Conservation (phyloP, 768 basidiomycete genomes). For the Mycena belliarum region DNA sequence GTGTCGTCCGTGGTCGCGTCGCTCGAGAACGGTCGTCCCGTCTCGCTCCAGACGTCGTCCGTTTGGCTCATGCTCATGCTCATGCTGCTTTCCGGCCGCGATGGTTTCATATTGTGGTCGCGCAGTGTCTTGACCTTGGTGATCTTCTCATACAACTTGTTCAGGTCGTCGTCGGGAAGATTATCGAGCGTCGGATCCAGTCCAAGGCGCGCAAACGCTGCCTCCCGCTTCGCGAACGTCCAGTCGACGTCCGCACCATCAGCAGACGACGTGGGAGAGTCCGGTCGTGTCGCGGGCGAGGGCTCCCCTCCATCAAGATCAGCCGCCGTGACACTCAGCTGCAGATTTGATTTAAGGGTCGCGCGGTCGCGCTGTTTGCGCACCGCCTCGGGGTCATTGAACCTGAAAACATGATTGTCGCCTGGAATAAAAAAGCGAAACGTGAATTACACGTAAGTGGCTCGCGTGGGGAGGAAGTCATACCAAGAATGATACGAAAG, state of each 20-base stretch:
- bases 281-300: constrained; percentile 68
- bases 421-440: constrained; percentile 45
- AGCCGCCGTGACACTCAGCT: constrained; percentile 61
- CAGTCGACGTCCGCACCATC: constrained; percentile 86
- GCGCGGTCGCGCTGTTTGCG: constrained; percentile 87
- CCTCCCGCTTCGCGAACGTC: constrained; percentile 96
- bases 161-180: constrained; percentile 91
- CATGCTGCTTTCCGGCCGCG: constrained; percentile 83
- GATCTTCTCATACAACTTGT: constrained; percentile 93
- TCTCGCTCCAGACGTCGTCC: constrained; percentile 89
- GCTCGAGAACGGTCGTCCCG: constrained; percentile 75
- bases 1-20: constrained; percentile 87
- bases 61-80: constrained; percentile 61
- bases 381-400: constrained; percentile 94
- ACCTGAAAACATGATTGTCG: constrained; percentile 96
- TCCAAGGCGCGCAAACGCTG: constrained; percentile 83
- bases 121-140: constrained; percentile 88
- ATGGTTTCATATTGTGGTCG: constrained; percentile 67
- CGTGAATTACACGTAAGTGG: constrained; percentile 17
- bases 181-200: constrained; percentile 89
- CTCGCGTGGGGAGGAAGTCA: constrained; percentile 25
- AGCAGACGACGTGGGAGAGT: constrained; percentile 71
- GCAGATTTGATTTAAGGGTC: constrained; percentile 68
- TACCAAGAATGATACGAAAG: constrained; percentile 94
- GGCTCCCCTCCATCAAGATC: constrained; percentile 57